Base-by-base conservation (phyloP, 768 basidiomycete species). In the Cubamyces sp. region DNA sequence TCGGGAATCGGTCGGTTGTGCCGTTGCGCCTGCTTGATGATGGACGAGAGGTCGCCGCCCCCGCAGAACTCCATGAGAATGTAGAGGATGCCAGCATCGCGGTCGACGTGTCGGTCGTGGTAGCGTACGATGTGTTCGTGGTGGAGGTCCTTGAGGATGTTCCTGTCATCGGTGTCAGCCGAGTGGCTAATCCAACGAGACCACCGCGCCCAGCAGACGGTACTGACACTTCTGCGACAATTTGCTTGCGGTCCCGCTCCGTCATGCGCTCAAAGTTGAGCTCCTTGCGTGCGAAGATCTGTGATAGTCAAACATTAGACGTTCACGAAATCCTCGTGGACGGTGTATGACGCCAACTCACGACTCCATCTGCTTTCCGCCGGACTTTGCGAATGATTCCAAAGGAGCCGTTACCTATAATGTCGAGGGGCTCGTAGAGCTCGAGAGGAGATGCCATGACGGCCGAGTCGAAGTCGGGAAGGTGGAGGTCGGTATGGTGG, bases 31-130 rank as follows among this genome's bases (percentile, higher is more conserved):
- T 87, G 87, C 70, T 93, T 92, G 74, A 98, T 97, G 70, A 97
- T 76, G 39, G 84, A 79, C 1, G 92, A 92, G 56, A 99, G 83
- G 78, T 99, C 97, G 14, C 97, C 97, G 21, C 95, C 96, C 5
- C 94, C 95, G 71, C 97, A 99, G 74, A 94, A 98, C 78, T 99
- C 97, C 97, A 98, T 99, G 67, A 98, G 82, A 64, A 99, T 98
- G 74, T 98, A 98, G 46, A 98, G 85, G 59, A 95, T 91, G 21
- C 94, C 94, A 41, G 85, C 83, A 53, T 95, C 92, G 64, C 91
- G 82, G 79, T 99, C 97, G 60, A 98, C 92, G 71, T 91, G 81
- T 64, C 94, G 84, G 80, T 97, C 94, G 68, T 93, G 88, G 75
- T 96, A 96, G 68, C 92, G 92, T 64, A 99, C 97, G 65, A 98